Base-by-base conservation (phyloP, 495 filamentous ascomycete species). In the Trichocladium uniseriatum region DNA sequence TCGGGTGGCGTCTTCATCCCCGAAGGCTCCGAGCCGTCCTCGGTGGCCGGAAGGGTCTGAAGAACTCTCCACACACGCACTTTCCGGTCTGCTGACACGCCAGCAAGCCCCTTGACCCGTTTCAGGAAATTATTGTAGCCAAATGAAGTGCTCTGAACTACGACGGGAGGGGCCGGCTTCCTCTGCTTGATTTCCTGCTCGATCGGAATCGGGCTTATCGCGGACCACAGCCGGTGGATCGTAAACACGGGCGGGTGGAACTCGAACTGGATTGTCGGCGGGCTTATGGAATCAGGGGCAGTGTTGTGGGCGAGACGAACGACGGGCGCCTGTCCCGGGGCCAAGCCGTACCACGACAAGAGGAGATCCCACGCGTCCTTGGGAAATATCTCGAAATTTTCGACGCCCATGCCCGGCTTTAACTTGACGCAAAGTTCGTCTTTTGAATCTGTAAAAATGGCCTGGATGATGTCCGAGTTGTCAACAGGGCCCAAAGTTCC, bases 241-340 rank as follows among this genome's bases (percentile, higher is more conserved):
- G 83, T 89, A 67, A 95, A 87, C 18, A 95, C 76, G 1, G 87
- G 89, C 16, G 90, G 94, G 56, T 89, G 78, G 28, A 86, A 71
- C 62, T 98, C 92, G 55, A 84, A 91, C 58, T 85, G 76, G 8
- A 95, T 62, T 46, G 95, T 89, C 20, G 77, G 64, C n/a, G 63
- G 34, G 7, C 68, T 67, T 2, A 65, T 69, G 14, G 75, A 73
- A 35, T 77, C 69, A 2, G 76, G 73, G 35, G 73, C 76, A 24
- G 80, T 88, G 63, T 95, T 84, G 67, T 89, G 84, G 15, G 83
- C 87, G 50, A 77, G 81, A 24, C 92, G 80, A 32, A 78, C 72
- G 58, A 97, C 88, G 20, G 82, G 70, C 1, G 81, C 70, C n/a
- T 86, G 83, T 46, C 78, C 81, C 8, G 78, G 62, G 15, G 78